Percentiles rank a stretch among this genome's conserved stretches.
Evolutionary conservation across 805 yeast species (phyloP).

Genomic region (Lipomyces mesembrius): DNA sequence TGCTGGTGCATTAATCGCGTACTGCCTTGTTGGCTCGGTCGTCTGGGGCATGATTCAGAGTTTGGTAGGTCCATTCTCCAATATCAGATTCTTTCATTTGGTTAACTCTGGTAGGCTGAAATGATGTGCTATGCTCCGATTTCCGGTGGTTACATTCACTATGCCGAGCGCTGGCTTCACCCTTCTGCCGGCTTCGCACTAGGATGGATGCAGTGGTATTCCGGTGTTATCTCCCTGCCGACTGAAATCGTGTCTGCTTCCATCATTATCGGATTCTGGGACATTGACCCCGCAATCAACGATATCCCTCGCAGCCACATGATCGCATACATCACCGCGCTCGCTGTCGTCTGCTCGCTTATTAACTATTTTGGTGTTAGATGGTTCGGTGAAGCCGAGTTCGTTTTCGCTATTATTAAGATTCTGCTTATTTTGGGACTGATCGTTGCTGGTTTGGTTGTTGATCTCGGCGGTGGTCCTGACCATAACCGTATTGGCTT

Average conservation of each 20-base stretch:
- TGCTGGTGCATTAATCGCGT: constrained; percentile 44
- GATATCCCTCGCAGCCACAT: constrained; percentile 51
- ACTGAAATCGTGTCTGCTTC: constrained; percentile 71
- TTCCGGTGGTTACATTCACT: constrained; percentile 57
- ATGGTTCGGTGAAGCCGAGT: constrained; percentile 54
- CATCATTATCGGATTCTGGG: constrained; percentile 60
- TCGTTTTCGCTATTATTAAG: constrained; percentile 66
- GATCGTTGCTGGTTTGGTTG: constrained; percentile 62
- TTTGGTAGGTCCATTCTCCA: constrained; percentile 12
- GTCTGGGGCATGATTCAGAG: constrained; percentile 35
- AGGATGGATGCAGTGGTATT: constrained; percentile 65
- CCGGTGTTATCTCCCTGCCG: constrained; percentile 62
- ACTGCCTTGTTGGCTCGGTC: constrained; percentile 40
- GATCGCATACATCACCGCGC: constrained; percentile 56
- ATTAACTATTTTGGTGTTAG: constrained; percentile 55
- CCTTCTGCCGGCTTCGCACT: constrained; percentile 70
- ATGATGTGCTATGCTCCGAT: constrained; percentile 48
- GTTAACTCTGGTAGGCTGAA: constrained; percentile 20
- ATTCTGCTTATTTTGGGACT: constrained; percentile 69
- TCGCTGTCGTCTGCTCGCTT: constrained; percentile 51
- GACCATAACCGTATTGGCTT: constrained; percentile 73
- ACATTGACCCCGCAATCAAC: constrained; percentile 15
- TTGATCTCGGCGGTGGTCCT: constrained; percentile 79
- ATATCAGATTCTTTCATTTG: background rate
- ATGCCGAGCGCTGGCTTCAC: constrained; percentile 65